Conservation (phyloP, 2,329 filamentous ascomycete genomes). For the Annulohypoxylon truncatum region DNA sequence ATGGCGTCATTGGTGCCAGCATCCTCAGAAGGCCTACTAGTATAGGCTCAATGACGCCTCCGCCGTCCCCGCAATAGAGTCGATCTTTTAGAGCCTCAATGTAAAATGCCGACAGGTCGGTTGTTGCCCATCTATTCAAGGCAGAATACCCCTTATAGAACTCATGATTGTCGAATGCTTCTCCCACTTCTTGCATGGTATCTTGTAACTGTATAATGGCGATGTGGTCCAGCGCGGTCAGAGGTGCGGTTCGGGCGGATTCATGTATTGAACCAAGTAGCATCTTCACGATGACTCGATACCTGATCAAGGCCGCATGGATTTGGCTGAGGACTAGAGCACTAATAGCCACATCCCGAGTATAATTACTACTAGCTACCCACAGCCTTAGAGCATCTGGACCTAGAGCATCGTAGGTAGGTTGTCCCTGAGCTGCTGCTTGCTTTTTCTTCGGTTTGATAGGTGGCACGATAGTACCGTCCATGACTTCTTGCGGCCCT, state of each 20-base stretch:
- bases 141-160: conserved; percentile 81
- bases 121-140: conserved; percentile 84
- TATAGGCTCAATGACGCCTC: conserved; percentile 73
- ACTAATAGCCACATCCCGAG: conserved; percentile 85
- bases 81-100: conserved; percentile 92
- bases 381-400: conserved; percentile 89
- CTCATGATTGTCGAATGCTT: conserved; percentile 76
- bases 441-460: conserved; percentile 70
- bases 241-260: conserved; percentile 60
- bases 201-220: conserved; percentile 79
- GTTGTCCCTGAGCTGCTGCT: conserved; percentile 50
- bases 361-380: conserved; percentile 93
- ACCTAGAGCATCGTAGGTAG: conserved; percentile 76
- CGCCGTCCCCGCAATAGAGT: conserved; percentile 83
- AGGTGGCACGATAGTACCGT: conserved; percentile 80
- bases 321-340: conserved; percentile 80
- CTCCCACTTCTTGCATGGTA: conserved; percentile 72
- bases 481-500: conserved; percentile 83
- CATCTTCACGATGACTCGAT: conserved; percentile 90
- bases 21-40: conserved; percentile 80
- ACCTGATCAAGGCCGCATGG: conserved; percentile 83
- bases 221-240: conserved; percentile 76
- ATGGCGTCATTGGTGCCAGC: conserved; percentile 82
- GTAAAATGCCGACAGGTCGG: conserved; percentile 91
- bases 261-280: conserved; percentile 79